Conservation (phyloP, 257 asterid species). For the Mitragyna speciosa region DNA sequence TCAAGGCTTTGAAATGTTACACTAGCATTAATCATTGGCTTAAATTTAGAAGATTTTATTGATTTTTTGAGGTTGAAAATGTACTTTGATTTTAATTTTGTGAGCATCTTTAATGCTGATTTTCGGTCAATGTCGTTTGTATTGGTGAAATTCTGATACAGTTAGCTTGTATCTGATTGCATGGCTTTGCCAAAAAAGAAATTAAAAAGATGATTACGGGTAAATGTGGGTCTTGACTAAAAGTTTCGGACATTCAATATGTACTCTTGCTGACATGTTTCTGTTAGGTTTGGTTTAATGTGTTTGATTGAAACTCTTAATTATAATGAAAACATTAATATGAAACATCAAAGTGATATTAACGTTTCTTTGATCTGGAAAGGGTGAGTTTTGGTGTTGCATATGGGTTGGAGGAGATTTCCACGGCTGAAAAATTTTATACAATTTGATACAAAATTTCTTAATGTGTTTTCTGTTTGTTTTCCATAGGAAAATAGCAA, state of each 20-base stretch:
- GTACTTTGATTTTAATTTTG: neutral
- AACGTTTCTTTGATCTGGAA: neutral
- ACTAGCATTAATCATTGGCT: slow-evolving; percentile 16
- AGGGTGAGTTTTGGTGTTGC: neutral
- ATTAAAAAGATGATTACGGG: neutral
- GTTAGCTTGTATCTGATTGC: neutral
- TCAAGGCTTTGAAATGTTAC: neutral
- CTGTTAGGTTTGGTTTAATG: neutral
- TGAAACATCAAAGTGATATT: neutral
- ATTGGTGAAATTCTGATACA: neutral
- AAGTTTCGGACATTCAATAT: neutral
- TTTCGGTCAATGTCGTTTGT: neutral
- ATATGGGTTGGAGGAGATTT: neutral
- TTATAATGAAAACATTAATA: neutral
- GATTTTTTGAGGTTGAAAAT: neutral
- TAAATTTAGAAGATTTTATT: slow-evolving; percentile 7
- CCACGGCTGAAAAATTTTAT: neutral
- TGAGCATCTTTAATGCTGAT: neutral
- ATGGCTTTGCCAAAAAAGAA: neutral
- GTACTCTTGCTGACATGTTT: neutral
- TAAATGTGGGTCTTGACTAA: slow-evolving; percentile 9
- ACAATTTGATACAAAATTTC: neutral
- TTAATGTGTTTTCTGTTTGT: neutral
- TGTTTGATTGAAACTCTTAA: neutral
- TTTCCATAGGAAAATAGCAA: slow-evolving; percentile 1